Base-by-base conservation (phyloP, 2,329 filamentous ascomycete genomes). In the Pseudopyrenochaeta lycopersici region DNA sequence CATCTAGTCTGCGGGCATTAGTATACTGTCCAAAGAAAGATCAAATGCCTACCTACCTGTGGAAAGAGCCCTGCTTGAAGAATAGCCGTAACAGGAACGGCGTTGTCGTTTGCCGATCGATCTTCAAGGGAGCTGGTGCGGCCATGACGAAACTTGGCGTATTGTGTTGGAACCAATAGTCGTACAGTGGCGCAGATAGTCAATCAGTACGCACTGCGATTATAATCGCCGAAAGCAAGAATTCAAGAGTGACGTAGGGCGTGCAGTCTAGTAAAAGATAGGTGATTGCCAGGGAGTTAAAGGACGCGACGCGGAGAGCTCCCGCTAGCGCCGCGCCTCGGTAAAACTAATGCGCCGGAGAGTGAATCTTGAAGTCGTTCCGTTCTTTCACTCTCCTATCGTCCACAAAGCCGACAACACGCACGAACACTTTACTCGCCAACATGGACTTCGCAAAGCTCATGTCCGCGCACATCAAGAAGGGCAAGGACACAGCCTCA, bases 361-460 rank as follows among this genome's bases (percentile, higher is more conserved):
- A 40, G 45, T 54, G 49, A 56, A 54, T 42, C 35, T 46, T 30
- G 41, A 51, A 20, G 45, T 58, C 31, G 32, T 50, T 44, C 47
- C 17, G 38, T 15, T 38, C 30, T 14, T 33, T 57, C 36, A 23
- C 9, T 14, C 36, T 21, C 21, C 20, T 39, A 27, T 9, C 7
- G 17, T 15, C 6, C 36, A 23, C 9, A 7, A 23, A 11, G n/a
- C 20, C 2, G 21, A 17, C 40, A 9, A 18, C 17, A 42, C 18
- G 23, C 14, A 42, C 23, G 23, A 27, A 27, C 4, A 18, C 4
- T 42, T 23, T 7, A 42, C 11, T 23, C 42, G 42, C 44, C 57
- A 59, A 57, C 63, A 99, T 99, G 95, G 93, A 99, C 77, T 99
- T 99, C 81, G 92, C 92, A 56, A 86, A 92, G 31, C 81, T 99